These are phyloP conservation scores for Raphanus hybrid DNA, from an alignment of 441 rosid species.

Conservation along the genomic window DNA sequence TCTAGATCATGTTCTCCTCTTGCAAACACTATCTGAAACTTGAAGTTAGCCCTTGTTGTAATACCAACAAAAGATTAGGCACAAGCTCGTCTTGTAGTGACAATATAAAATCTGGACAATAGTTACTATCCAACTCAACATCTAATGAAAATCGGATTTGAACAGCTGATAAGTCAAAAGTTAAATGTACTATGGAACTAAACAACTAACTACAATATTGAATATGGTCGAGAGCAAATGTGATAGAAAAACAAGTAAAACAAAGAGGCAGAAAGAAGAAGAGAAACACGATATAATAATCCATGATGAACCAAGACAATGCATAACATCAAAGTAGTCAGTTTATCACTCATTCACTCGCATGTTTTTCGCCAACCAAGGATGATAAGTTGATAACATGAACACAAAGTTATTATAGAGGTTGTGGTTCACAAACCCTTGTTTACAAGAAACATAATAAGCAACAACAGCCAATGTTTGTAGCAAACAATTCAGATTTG, in stretches of 20 bases:
- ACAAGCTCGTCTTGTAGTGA: too few species aligned
- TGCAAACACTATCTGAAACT: background rate
- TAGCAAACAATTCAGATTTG: background rate
- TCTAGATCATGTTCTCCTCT: background rate
- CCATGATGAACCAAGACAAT: background rate
- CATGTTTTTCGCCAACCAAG: background rate
- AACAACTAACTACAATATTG: background rate
- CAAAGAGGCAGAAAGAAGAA: background rate
- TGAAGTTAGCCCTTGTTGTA: background rate
- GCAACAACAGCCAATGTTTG: background rate
- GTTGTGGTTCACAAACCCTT: background rate
- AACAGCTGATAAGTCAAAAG: background rate
- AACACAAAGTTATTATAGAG: background rate
- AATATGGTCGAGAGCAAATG: background rate
- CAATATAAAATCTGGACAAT: background rate
- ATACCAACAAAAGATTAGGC: background rate
- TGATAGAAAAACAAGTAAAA: background rate
- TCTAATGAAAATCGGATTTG: background rate
- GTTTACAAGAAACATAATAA: background rate
- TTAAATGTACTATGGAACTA: background rate
- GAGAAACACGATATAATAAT: background rate
- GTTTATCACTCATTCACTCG: background rate
- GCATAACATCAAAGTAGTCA: background rate
- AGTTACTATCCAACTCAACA: background rate
- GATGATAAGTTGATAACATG: background rate